Conservation (phyloP, 139 green algal species). For the Tetradesmus obliquus region DNA sequence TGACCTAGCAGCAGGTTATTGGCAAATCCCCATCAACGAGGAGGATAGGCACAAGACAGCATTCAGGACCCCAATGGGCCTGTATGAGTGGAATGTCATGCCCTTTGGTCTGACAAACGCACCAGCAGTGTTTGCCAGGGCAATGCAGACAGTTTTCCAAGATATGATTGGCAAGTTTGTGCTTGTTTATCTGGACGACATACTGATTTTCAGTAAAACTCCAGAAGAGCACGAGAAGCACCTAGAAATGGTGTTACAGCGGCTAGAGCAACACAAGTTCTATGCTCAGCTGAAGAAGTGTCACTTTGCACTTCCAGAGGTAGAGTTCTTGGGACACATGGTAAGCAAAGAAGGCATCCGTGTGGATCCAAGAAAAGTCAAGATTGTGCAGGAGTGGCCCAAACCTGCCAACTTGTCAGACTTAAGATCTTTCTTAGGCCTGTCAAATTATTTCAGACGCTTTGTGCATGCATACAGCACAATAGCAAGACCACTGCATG, state of each 20-base stretch:
- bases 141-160: slow-evolving; percentile 63
- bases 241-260: slow-evolving; percentile 48
- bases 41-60: slow-evolving; percentile 41
- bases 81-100: slow-evolving; percentile 49
- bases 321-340: slow-evolving; percentile 61
- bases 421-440: too few species aligned
- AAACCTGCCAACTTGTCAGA: too few species aligned
- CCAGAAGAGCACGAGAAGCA: slow-evolving; percentile 57
- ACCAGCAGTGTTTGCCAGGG: slow-evolving; percentile 46
- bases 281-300: slow-evolving; percentile 64
- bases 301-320: slow-evolving; percentile 37
- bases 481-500: too few species aligned
- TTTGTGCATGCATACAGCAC: too few species aligned
- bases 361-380: slow-evolving; percentile 42
- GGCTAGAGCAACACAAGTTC: slow-evolving; percentile 55
- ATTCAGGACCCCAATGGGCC: slow-evolving; percentile 53
- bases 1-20: slow-evolving; percentile 25
- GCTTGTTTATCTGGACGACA: slow-evolving; percentile 69
- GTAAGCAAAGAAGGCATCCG: slow-evolving; percentile 43
- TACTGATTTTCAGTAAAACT: slow-evolving; percentile 58
- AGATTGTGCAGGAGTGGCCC: slow-evolving; percentile 48
- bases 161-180: slow-evolving; percentile 58
- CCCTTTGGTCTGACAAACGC: slow-evolving; percentile 51
- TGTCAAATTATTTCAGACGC: too few species aligned
- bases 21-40: slow-evolving; percentile 30